Percentiles rank a stretch among this genome's conserved stretches.
Evolutionary conservation across 2,329 filamentous ascomycete genomes (phyloP).

Genomic region (Dryadomyces quercivorus): DNA sequence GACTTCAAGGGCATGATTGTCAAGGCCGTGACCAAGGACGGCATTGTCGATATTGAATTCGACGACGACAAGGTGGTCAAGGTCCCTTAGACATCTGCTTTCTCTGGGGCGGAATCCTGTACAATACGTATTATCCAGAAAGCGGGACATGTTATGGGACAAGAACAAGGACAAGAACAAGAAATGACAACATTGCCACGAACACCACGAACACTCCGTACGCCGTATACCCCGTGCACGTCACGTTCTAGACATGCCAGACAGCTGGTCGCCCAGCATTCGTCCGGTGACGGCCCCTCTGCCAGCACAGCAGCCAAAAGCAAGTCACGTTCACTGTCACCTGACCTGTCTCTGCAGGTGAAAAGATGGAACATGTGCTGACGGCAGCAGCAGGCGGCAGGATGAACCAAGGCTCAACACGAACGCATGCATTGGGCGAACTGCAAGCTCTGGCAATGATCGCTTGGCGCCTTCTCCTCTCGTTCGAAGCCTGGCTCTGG

Average conservation of each 20-base stretch:
- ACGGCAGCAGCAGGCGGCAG: background rate
- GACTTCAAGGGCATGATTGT: conserved; percentile 97
- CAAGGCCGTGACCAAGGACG: conserved; percentile 91
- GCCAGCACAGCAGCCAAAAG: too few relatives aligned
- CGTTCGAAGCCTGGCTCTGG: too few relatives aligned
- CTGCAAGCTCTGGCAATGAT: too few relatives aligned
- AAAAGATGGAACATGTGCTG: too few relatives aligned
- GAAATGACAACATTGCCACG: background rate
- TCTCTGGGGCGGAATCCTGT: background rate
- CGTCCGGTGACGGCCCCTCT: too few relatives aligned
- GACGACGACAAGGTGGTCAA: conserved; percentile 67
- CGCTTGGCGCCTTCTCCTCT: too few relatives aligned
- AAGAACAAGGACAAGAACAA: too few relatives aligned
- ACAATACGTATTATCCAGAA: background rate
- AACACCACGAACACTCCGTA: background rate
- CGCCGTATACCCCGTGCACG: background rate
- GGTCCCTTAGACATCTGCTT: conserved; percentile 30
- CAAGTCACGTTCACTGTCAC: background rate
- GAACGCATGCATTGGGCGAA: too few relatives aligned
- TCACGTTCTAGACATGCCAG: background rate
- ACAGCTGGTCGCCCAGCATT: background rate
- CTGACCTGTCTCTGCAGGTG: background rate
- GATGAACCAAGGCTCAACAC: too few relatives aligned
- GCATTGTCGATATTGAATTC: conserved; percentile 73
- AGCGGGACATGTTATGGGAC: background rate